Percentiles rank a stretch among this genome's conserved stretches.
These are phyloP conservation scores for Talaromyces funiculosus DNA, from an alignment of 2,329 filamentous ascomycete species.

Conservation along the genomic window DNA sequence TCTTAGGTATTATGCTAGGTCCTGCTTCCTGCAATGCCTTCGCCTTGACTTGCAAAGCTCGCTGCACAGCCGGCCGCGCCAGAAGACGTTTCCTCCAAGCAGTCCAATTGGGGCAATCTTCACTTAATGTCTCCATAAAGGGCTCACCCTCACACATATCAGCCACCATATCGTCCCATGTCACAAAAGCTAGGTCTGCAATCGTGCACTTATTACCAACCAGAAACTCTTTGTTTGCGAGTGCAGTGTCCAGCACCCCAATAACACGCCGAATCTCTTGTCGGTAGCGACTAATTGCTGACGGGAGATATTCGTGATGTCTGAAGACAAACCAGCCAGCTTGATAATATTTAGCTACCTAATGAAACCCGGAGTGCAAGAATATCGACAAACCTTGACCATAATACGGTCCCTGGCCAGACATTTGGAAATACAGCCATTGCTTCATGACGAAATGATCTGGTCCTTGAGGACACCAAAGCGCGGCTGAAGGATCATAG, in stretches of 20 bases:
- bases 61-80: slow-evolving; percentile 8
- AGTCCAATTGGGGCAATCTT: slow-evolving; percentile 4
- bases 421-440: slow-evolving; percentile 11
- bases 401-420: slow-evolving; percentile 12
- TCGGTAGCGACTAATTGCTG: slow-evolving; percentile 4
- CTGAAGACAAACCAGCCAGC: slow-evolving; percentile 8
- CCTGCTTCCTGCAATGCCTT: slow-evolving; percentile 6
- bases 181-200: slow-evolving; percentile 9
- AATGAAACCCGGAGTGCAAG: neutral
- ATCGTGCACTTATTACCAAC: slow-evolving; percentile 7
- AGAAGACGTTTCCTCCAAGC: slow-evolving; percentile 1
- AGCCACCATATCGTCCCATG: slow-evolving; percentile 5
- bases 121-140: neutral
- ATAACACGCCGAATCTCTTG: slow-evolving; percentile 5
- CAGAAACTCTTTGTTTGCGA: slow-evolving; percentile 4
- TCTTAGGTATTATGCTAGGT: slow-evolving; percentile 6
- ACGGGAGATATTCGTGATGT: slow-evolving; percentile 3
- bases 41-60: neutral
- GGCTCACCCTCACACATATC: slow-evolving; percentile 4
- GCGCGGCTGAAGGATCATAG: neutral
- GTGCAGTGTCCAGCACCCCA: slow-evolving; percentile 4
- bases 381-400: slow-evolving; percentile 5
- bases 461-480: slow-evolving; percentile 1
- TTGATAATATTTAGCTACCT: neutral
- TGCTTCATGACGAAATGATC: slow-evolving; percentile 8